A percentile compares a stretch with the other conserved stretches of the same genome.
phyloP scores from a whole-genome alignment of 768 basidiomycete genomes.

The Lactarius sp. region DNA sequence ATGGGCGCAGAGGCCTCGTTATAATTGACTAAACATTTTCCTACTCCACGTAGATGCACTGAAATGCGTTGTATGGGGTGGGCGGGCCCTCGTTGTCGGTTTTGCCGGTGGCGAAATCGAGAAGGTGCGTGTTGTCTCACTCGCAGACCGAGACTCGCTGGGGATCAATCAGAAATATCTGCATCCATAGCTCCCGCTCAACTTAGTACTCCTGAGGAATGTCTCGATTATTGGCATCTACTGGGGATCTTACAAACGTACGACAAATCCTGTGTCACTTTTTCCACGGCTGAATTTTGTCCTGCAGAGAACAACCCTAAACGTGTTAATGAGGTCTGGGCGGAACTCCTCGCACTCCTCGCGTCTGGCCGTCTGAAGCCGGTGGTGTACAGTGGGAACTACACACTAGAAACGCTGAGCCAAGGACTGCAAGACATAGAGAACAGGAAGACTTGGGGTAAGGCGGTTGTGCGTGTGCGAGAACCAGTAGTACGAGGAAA shows the following conservation, averaged over 20 bases:
- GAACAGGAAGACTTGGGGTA: slow-evolving; percentile 87
- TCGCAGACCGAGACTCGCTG: too few species aligned
- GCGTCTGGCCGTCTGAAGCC: slow-evolving; percentile 60
- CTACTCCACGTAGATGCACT: slow-evolving; percentile 55
- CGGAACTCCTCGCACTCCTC: slow-evolving; percentile 67
- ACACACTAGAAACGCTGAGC: slow-evolving; percentile 58
- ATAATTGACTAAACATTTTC: slow-evolving; percentile 1
- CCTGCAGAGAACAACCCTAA: slow-evolving; percentile 57
- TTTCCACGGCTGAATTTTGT: background rate
- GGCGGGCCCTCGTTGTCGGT: slow-evolving; percentile 88
- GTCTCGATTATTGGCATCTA: slow-evolving; percentile 19
- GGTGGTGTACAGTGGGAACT: slow-evolving; percentile 64
- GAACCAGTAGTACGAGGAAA: slow-evolving; percentile 46
- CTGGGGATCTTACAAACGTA: slow-evolving; percentile 1
- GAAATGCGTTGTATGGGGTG: slow-evolving; percentile 95
- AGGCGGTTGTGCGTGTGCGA: slow-evolving; percentile 65
- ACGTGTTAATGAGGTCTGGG: slow-evolving; percentile 66
- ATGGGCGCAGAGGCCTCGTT: background rate
- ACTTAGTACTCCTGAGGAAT: slow-evolving; percentile 35
- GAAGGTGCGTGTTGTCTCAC: slow-evolving; percentile 44
- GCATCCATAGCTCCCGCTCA: slow-evolving; percentile 68
- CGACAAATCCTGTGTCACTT: background rate
- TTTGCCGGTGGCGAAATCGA: slow-evolving; percentile 85
- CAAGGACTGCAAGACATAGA: slow-evolving; percentile 76
- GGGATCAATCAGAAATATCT: background rate